Evolutionary conservation across 1,284 basidiomycete species (phyloP), one percentile per base, ranked within the genome.

Genomic region (Pyrrhoderma lamaoense): DNA sequence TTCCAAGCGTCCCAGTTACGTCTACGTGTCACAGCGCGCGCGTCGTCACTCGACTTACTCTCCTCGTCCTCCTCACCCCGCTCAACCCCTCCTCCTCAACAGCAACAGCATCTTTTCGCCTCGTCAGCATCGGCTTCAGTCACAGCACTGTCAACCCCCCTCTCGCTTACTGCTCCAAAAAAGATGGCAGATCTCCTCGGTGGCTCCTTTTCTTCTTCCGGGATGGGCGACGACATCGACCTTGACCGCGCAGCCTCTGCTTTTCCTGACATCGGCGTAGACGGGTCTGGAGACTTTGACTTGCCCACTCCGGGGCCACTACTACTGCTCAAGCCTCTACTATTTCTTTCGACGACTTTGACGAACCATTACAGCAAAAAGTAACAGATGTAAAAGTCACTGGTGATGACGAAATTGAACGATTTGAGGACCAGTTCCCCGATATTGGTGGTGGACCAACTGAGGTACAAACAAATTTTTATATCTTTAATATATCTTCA

Each of bases 401-500:
- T 0, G 90, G 90, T 1, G 80, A 88, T 59, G 85, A 89, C 57
- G 93, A 94, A 59, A 79, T 93, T 56, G 89, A 90, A 60, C 82
- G 89, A 67, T 98, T 98, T 60, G 86, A 95, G 70, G 86, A 74
- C 64, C 82, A 90, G 58, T 98, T 95, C 69, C 94, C 94, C 0
- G 92, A 92, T 59, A 77, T 98, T 53, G 80, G 84, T 48, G 71
- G 68, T 56, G 16, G 38, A 7, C 21, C 38, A 5, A n/a, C 38
- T 40, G 38, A 22, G 16, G 38, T 18, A 16, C 38, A 14, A 16
- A 37, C 9, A 9, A 42, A 45, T 31, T 48, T 9, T 36, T 43
- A 34, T 40, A 13, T 44, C 22, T 39, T 3, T 18, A 5, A 35
- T 45, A 3, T 36, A 8, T 51, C 19, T 38, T 48, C 7, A 13